A percentile compares a stretch with the other conserved stretches of the same genome.
Conservation (phyloP, 2,329 filamentous ascomycete species). For the Ophiostoma pallidulum region DNA sequence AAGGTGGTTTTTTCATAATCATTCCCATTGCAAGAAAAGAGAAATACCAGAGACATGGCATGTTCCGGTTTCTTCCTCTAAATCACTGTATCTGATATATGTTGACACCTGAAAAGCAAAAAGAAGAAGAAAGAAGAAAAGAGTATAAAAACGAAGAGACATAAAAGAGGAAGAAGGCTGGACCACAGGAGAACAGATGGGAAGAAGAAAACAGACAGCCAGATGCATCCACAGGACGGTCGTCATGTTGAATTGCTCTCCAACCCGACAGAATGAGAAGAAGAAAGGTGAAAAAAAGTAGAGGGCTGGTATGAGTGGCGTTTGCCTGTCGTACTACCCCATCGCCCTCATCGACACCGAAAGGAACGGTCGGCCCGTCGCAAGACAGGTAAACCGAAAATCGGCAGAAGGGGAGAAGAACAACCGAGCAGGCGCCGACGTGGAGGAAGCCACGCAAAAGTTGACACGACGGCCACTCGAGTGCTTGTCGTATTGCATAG, state of each 20-base stretch:
- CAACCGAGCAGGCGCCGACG: no score
- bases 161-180: no score
- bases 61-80: conserved; percentile 1
- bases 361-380: no score
- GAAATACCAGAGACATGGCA: not conserved
- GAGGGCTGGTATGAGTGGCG: no score
- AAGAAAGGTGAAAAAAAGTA: no score
- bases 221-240: no score
- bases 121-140: not conserved
- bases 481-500: not conserved
- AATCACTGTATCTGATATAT: conserved; percentile 12
- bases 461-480: no score
- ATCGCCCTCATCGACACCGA: not conserved
- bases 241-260: not conserved
- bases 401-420: not conserved
- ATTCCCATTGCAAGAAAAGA: conserved; percentile 9
- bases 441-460: no score
- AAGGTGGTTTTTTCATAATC: conserved; percentile 7
- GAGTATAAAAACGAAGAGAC: not conserved
- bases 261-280: not conserved
- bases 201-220: not conserved
- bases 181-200: not conserved
- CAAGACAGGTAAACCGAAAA: not conserved
- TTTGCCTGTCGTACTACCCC: conserved; percentile 7
- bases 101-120: not conserved